Conservation (phyloP, 495 filamentous ascomycete species). For the Penicillium bialowiezense region DNA sequence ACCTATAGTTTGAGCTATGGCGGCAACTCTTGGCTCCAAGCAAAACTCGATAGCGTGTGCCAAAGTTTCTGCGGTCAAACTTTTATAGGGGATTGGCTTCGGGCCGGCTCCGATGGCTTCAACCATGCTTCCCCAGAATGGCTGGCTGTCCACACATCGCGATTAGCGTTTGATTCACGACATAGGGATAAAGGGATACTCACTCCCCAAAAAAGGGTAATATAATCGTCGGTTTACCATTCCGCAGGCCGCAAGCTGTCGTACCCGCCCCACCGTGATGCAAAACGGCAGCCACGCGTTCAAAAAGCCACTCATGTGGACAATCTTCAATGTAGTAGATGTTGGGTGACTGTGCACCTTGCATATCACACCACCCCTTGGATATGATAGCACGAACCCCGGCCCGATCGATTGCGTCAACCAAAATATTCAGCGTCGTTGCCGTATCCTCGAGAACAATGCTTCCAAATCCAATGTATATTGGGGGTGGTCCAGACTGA, state of each 20-base stretch:
- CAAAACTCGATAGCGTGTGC: slow-evolving; percentile 61
- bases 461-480: neutral
- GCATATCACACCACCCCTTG: slow-evolving; percentile 56
- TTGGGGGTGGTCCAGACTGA: neutral
- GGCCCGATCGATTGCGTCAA: slow-evolving; percentile 46
- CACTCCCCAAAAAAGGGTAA: slow-evolving; percentile 63
- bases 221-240: slow-evolving; percentile 52
- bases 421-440: slow-evolving; percentile 24
- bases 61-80: slow-evolving; percentile 52
- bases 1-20: slow-evolving; percentile 57
- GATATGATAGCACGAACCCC: slow-evolving; percentile 55
- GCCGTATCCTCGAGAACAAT: neutral
- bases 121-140: slow-evolving; percentile 77
- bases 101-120: slow-evolving; percentile 57
- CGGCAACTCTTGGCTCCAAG: slow-evolving; percentile 52
- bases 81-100: slow-evolving; percentile 56
- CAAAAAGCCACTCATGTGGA: slow-evolving; percentile 63
- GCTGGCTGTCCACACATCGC: slow-evolving; percentile 42
- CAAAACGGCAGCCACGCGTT: slow-evolving; percentile 54
- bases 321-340: slow-evolving; percentile 56
- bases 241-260: slow-evolving; percentile 53
- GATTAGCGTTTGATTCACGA: neutral
- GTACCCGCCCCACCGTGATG: slow-evolving; percentile 64
- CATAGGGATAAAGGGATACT: slow-evolving; percentile 1
- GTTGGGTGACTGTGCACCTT: slow-evolving; percentile 35